Conservation (phyloP, 208 protist genomes). For the Crithidia thermophila region DNA sequence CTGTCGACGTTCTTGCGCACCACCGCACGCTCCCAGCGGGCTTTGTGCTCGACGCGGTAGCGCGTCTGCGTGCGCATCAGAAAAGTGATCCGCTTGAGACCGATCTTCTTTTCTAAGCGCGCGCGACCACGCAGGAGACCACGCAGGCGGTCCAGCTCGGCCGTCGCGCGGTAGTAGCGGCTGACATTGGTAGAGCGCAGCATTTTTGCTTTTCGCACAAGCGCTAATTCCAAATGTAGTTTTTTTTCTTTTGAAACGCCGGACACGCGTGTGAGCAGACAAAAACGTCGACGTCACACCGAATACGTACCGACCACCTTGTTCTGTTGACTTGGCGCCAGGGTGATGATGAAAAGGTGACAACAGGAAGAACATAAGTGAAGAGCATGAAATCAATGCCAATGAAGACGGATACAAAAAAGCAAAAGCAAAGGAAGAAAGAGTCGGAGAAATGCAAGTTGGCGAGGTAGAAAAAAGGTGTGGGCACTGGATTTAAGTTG, state of each 20-base stretch:
- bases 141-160: constrained; percentile 87
- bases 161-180: constrained; percentile 67
- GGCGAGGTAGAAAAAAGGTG: neutral
- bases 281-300: neutral
- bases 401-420: neutral
- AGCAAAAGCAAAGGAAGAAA: neutral
- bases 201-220: constrained; percentile 32
- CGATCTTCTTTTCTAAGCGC: constrained; percentile 82
- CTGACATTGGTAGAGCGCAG: constrained; percentile 45
- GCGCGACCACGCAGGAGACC: constrained; percentile 80
- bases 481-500: neutral
- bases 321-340: no score
- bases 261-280: neutral
- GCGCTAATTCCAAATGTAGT: neutral
- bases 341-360: no score
- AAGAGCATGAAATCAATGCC: neutral
- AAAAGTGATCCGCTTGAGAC: constrained; percentile 84
- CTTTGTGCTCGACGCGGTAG: constrained; percentile 86
- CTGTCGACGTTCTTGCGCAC: constrained; percentile 89
- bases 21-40: constrained; percentile 81
- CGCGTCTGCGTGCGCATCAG: constrained; percentile 89
- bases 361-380: neutral
- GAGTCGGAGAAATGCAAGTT: neutral
- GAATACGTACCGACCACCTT: no score
- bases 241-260: neutral